A percentile compares a stretch with the other conserved stretches of the same genome.
phyloP scores from a whole-genome alignment of 2,329 filamentous ascomycete species.

The Stagonosporopsis tanaceti region DNA sequence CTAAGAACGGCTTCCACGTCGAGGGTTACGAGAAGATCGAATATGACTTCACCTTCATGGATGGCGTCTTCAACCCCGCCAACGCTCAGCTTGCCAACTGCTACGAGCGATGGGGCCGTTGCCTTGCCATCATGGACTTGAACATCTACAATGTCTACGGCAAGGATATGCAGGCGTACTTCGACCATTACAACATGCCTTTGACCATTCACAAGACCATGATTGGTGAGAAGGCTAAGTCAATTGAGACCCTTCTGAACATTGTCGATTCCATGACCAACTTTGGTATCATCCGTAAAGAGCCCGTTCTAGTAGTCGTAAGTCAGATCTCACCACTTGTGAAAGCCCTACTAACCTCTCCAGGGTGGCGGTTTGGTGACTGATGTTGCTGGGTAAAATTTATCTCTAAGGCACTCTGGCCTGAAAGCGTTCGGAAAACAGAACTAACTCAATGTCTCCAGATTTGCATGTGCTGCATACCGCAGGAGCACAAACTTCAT shows the following conservation, averaged over 20 bases:
- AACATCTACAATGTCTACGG: constrained; percentile 76
- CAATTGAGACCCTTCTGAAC: constrained; percentile 71
- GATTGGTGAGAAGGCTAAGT: constrained; percentile 79
- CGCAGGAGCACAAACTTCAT: constrained; percentile 77
- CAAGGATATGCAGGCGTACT: constrained; percentile 70
- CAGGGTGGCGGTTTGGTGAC: constrained; percentile 53
- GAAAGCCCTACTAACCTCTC: constrained; percentile 20
- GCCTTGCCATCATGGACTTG: constrained; percentile 73
- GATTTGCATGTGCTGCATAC: constrained; percentile 71
- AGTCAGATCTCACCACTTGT: constrained; percentile 15
- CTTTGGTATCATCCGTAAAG: constrained; percentile 73
- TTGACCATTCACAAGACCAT: constrained; percentile 75
- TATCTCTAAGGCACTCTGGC: constrained; percentile 60
- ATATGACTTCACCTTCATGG: constrained; percentile 77
- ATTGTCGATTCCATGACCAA: constrained; percentile 79
- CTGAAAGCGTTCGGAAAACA: constrained; percentile 36
- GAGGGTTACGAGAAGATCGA: constrained; percentile 79
- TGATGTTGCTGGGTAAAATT: constrained; percentile 70
- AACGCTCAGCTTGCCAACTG: constrained; percentile 70
- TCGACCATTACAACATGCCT: constrained; percentile 68
- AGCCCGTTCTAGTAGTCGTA: constrained; percentile 48
- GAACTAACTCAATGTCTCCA: constrained; percentile 32
- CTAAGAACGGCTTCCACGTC: constrained; percentile 71
- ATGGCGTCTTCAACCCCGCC: constrained; percentile 69
- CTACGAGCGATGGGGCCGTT: constrained; percentile 71